A percentile compares a stretch with the other conserved stretches of the same genome.
Evolutionary conservation across 2,329 filamentous ascomycete species (phyloP).

Genomic region (Phaeophleospora eucalypticola): DNA sequence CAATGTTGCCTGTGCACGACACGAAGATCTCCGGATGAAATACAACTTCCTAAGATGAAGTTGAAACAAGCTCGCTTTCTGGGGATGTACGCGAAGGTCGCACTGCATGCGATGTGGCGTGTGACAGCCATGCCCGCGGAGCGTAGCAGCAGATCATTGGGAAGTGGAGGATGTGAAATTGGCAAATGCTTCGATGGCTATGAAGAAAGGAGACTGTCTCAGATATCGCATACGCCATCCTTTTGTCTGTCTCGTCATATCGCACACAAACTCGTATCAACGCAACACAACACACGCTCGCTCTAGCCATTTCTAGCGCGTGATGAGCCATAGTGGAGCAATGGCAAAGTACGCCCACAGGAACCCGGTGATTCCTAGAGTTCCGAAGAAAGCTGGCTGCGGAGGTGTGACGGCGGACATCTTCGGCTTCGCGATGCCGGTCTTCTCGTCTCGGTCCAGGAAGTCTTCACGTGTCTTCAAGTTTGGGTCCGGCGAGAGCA

Average conservation of each 20-base stretch:
- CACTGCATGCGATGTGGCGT: neutral
- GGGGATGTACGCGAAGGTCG: neutral
- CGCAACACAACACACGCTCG: neutral
- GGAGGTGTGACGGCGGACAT: conserved; percentile 14
- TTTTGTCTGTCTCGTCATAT: no score
- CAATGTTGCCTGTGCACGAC: no score
- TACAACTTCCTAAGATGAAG: neutral
- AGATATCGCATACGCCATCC: no score
- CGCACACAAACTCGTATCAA: no score
- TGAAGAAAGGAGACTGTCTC: no score
- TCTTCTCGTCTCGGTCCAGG: conserved; percentile 15
- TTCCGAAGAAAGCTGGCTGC: conserved; percentile 15
- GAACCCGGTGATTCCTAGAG: conserved; percentile 7
- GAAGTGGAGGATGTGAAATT: no score
- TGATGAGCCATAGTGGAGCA: conserved; percentile 6
- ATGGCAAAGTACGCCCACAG: conserved; percentile 14
- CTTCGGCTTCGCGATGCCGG: conserved; percentile 13
- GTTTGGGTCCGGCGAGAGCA: conserved; percentile 13
- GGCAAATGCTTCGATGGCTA: no score
- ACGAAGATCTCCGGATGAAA: no score
- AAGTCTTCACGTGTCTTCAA: conserved; percentile 11
- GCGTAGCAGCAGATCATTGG: no score
- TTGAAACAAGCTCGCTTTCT: neutral
- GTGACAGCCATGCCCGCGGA: no score
- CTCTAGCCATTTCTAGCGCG: neutral